phyloP scores from a whole-genome alignment of 306 rosid species.

The Cucumis melo region DNA sequence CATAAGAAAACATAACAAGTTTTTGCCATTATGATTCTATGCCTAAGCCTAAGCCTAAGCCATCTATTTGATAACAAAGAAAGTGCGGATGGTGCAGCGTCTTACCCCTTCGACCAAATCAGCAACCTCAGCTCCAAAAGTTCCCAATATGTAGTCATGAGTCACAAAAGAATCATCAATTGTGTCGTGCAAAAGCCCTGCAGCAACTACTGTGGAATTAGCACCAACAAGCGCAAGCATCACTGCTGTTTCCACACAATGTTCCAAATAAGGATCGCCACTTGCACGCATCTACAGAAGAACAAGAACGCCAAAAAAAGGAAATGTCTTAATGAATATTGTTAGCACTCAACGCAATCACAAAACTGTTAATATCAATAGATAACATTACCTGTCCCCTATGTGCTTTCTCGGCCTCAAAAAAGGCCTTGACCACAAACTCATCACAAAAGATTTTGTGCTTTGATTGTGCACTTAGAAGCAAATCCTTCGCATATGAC shows the following conservation, averaged over 20 bases:
- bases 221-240: conserved; percentile 85
- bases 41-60: not conserved
- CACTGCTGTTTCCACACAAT: conserved; percentile 92
- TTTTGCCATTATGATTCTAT: not conserved
- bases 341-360: conserved; percentile 7
- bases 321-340: conserved; percentile 4
- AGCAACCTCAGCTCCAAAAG: conserved; percentile 72
- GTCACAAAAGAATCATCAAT: conserved; percentile 74
- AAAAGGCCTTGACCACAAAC: conserved; percentile 51
- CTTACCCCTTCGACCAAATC: conserved; percentile 92
- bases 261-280: conserved; percentile 90
- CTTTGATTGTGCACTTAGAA: conserved; percentile 38
- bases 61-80: not conserved
- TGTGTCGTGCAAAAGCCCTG: conserved; percentile 94
- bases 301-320: not conserved
- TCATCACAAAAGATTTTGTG: conserved; percentile 58
- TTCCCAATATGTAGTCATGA: conserved; percentile 48
- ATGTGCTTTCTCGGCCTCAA: conserved; percentile 69
- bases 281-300: conserved; percentile 65
- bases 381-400: conserved; percentile 47
- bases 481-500: conserved; percentile 46
- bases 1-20: not conserved
- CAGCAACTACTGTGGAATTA: conserved; percentile 83
- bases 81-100: not conserved
- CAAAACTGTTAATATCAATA: not conserved